Conservation (phyloP, 768 basidiomycete species). For the Tulasnella sp. region DNA sequence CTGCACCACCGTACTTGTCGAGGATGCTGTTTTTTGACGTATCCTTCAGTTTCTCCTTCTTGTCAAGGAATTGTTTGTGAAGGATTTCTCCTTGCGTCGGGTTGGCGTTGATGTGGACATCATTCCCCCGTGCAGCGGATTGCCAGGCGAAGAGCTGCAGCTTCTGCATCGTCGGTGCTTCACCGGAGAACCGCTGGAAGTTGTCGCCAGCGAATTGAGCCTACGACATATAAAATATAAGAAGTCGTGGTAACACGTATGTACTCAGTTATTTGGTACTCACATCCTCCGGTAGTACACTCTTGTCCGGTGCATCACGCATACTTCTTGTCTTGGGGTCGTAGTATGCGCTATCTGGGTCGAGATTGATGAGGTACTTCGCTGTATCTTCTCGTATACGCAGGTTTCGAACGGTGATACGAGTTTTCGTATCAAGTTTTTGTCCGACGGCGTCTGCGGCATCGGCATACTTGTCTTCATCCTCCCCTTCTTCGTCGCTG, state of each 20-base stretch:
- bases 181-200: conserved; percentile 82
- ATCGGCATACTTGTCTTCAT: conserved; percentile 97
- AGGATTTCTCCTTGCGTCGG: conserved; percentile 91
- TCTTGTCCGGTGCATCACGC: conserved; percentile 85
- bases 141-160: conserved; percentile 98
- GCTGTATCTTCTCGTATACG: conserved; percentile 99
- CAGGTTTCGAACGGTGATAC: conserved; percentile 94
- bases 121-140: conserved; percentile 81
- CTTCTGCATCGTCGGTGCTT: conserved; percentile 81
- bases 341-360: conserved; percentile 92
- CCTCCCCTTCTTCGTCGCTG: conserved; percentile 88
- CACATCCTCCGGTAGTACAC: conserved; percentile 78
- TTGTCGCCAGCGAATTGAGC: conserved; percentile 93
- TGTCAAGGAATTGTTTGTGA: conserved; percentile 80
- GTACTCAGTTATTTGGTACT: conserved; percentile 25
- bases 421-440: conserved; percentile 94
- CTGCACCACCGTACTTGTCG: conserved; percentile 85
- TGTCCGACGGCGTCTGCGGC: conserved; percentile 96
- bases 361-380: conserved; percentile 94
- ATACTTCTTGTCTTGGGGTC: conserved; percentile 99
- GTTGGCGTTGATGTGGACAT: conserved; percentile 90
- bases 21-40: conserved; percentile 81
- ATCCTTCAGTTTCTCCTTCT: conserved; percentile 86
- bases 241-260: not conserved
- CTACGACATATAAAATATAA: conserved; percentile 29